These are phyloP conservation scores for Boeremia lycopersici DNA, from an alignment of 2,329 filamentous ascomycete species.

Conservation along the genomic window DNA sequence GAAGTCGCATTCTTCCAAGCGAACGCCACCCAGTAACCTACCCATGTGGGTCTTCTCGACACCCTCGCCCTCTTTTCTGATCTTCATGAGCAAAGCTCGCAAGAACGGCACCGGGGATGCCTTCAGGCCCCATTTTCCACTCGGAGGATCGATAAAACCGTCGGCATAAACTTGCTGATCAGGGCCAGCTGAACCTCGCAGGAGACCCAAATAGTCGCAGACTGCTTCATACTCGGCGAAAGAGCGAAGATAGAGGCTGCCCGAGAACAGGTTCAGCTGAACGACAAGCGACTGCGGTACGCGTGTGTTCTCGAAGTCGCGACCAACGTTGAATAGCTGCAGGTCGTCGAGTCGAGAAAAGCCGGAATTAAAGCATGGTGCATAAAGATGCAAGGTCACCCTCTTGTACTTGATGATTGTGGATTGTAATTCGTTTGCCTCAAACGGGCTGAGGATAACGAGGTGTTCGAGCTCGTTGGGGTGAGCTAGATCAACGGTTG, in stretches of 20 bases:
- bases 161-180: slow-evolving; percentile 39
- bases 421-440: slow-evolving; percentile 60
- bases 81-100: slow-evolving; percentile 40
- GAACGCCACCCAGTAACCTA: slow-evolving; percentile 42
- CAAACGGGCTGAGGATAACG: slow-evolving; percentile 66
- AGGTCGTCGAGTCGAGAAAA: slow-evolving; percentile 54
- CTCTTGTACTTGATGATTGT: slow-evolving; percentile 43
- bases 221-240: slow-evolving; percentile 60
- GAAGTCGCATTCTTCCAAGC: slow-evolving; percentile 45
- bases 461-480: slow-evolving; percentile 27
- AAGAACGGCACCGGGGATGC: slow-evolving; percentile 53
- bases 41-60: slow-evolving; percentile 56
- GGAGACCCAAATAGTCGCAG: slow-evolving; percentile 61
- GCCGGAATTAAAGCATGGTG: slow-evolving; percentile 52
- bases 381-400: slow-evolving; percentile 59
- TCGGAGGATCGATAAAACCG: slow-evolving; percentile 44
- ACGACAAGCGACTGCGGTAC: slow-evolving; percentile 43
- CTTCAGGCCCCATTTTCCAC: slow-evolving; percentile 40
- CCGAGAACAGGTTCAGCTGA: slow-evolving; percentile 70
- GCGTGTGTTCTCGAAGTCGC: background rate
- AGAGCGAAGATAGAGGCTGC: slow-evolving; percentile 66
- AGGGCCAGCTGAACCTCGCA: slow-evolving; percentile 29
- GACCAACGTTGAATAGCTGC: slow-evolving; percentile 50
- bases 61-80: slow-evolving; percentile 43
- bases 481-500: slow-evolving; percentile 18